A percentile compares a stretch with the other conserved stretches of the same genome.
Evolutionary conservation across 2,329 filamentous ascomycete species (phyloP).

Genomic region (Bipolaris victoriae): DNA sequence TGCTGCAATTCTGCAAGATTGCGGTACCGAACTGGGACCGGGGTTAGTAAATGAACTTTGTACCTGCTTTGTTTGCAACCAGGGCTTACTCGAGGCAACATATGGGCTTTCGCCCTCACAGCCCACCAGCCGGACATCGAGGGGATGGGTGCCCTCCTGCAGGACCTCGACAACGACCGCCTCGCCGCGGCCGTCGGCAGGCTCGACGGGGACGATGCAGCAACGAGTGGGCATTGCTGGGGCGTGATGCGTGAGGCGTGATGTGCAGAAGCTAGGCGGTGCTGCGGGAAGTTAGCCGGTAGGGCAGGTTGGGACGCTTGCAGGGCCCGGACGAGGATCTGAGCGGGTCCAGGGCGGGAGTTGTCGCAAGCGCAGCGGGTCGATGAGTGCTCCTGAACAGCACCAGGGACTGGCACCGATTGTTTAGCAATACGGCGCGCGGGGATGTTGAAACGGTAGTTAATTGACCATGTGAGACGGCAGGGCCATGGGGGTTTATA

Average conservation of each 20-base stretch:
- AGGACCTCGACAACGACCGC: constrained; percentile 68
- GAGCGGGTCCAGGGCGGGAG: background rate
- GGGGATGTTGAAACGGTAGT: background rate
- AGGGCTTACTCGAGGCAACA: constrained; percentile 61
- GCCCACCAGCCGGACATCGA: constrained; percentile 71
- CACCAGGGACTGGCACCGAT: constrained; percentile 16
- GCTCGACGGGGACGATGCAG: constrained; percentile 64
- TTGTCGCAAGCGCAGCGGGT: constrained; percentile 4
- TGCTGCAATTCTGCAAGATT: constrained; percentile 40
- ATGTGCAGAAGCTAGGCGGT: constrained; percentile 5
- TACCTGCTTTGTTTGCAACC: constrained; percentile 17
- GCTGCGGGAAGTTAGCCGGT: constrained; percentile 4
- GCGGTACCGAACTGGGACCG: constrained; percentile 40
- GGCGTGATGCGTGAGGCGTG: background rate
- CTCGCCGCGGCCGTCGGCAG: constrained; percentile 58
- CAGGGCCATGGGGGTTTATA: constrained; percentile 16
- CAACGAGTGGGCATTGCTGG: constrained; percentile 17
- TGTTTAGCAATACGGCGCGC: constrained; percentile 17
- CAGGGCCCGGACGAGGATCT: background rate
- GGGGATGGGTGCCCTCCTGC: constrained; percentile 57
- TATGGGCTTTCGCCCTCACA: constrained; percentile 71
- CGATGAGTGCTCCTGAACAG: constrained; percentile 9
- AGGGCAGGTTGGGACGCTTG: constrained; percentile 6
- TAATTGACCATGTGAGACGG: constrained; percentile 5
- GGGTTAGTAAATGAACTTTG: constrained; percentile 30